phyloP scores from a whole-genome alignment of 2,329 filamentous ascomycete species.

The Aspergillus persii region DNA sequence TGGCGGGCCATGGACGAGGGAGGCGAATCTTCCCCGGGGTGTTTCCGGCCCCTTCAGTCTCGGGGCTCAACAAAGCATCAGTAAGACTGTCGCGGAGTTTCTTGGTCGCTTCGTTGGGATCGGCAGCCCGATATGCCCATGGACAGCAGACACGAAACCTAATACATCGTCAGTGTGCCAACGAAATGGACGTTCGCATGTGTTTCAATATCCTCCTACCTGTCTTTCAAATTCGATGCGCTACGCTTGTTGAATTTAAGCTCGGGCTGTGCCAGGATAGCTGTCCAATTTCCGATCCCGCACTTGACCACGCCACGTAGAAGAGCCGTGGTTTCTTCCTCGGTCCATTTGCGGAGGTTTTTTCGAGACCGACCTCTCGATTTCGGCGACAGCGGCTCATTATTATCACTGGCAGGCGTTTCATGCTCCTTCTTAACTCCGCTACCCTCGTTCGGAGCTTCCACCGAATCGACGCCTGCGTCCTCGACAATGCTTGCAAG shows the following conservation, averaged over 20 bases:
- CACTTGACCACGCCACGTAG: slow-evolving; percentile 59
- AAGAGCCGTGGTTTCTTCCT: slow-evolving; percentile 60
- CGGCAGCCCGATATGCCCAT: slow-evolving; percentile 42
- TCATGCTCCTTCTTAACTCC: slow-evolving; percentile 1
- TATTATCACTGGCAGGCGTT: slow-evolving; percentile 10
- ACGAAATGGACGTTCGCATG: neutral
- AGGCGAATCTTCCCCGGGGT: slow-evolving; percentile 24
- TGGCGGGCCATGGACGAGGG: slow-evolving; percentile 24
- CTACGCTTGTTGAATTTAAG: slow-evolving; percentile 58
- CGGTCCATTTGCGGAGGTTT: slow-evolving; percentile 55
- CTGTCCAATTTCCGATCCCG: slow-evolving; percentile 65
- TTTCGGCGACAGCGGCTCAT: slow-evolving; percentile 32
- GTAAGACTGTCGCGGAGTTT: slow-evolving; percentile 37
- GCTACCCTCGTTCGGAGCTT: slow-evolving; percentile 8
- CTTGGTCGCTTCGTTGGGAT: slow-evolving; percentile 37
- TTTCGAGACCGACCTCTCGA: slow-evolving; percentile 46
- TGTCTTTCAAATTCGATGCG: slow-evolving; percentile 63
- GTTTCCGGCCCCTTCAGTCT: slow-evolving; percentile 24
- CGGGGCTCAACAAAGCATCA: slow-evolving; percentile 31
- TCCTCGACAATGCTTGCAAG: slow-evolving; percentile 11
- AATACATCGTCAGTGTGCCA: slow-evolving; percentile 1
- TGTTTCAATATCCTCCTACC: slow-evolving; percentile 31
- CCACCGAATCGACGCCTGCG: slow-evolving; percentile 1
- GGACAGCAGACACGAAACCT: slow-evolving; percentile 57
- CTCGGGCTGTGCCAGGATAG: slow-evolving; percentile 57